A percentile compares a stretch with the other conserved stretches of the same genome.
phyloP scores from a whole-genome alignment of 768 basidiomycete species.

The Rhizopogon vinicolor region DNA sequence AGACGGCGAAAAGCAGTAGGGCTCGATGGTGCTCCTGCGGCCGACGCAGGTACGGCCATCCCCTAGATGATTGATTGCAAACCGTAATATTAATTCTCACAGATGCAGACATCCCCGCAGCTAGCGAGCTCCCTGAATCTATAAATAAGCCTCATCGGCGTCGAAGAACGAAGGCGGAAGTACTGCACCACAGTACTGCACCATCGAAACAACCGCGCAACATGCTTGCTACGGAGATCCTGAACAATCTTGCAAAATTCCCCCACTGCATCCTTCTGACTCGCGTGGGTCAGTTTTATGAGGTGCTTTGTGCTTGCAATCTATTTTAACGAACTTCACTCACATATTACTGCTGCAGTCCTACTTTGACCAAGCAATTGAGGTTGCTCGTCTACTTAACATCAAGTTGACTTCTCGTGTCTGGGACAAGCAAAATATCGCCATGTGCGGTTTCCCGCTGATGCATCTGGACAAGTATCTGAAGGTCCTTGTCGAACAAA shows the following conservation, averaged over 20 bases:
- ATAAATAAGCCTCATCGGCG: background rate
- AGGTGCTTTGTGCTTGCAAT: conserved; percentile 44
- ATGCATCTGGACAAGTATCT: conserved; percentile 82
- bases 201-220: conserved; percentile 31
- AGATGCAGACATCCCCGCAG: background rate
- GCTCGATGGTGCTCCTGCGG: background rate
- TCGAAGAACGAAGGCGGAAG: background rate
- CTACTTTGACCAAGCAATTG: conserved; percentile 87
- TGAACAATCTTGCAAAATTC: conserved; percentile 66
- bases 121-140: too few species aligned
- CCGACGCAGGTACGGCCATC: background rate
- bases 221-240: conserved; percentile 64
- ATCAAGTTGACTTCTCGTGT: conserved; percentile 80
- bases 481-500: conserved; percentile 78
- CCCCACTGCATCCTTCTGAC: conserved; percentile 90
- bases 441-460: conserved; percentile 92
- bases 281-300: conserved; percentile 93
- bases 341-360: conserved; percentile 47
- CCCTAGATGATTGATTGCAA: background rate
- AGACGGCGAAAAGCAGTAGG: background rate
- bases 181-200: too few species aligned
- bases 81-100: background rate
- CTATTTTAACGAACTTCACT: background rate
- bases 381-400: conserved; percentile 69
- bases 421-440: conserved; percentile 64